phyloP scores from a whole-genome alignment of 164 flowering plant genomes.

The Cinnamomum chago region DNA sequence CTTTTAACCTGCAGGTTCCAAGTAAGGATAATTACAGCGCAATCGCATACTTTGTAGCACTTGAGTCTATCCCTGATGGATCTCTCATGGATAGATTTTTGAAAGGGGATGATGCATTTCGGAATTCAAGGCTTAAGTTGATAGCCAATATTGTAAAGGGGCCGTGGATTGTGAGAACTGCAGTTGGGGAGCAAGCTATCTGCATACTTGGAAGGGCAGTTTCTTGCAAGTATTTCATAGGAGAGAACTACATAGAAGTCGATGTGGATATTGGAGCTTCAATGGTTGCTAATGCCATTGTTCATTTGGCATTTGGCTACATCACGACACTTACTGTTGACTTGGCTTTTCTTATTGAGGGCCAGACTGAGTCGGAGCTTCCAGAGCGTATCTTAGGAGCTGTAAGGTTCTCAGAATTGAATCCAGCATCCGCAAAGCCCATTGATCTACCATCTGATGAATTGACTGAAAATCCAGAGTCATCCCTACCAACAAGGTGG shows the following conservation, averaged over 20 bases:
- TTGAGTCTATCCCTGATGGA: conserved; percentile 62
- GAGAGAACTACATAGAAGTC: conserved; percentile 63
- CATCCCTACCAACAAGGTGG: conserved; percentile 44
- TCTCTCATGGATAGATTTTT: conserved; percentile 61
- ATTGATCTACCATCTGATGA: conserved; percentile 26
- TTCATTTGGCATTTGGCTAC: conserved; percentile 89
- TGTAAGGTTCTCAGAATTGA: conserved; percentile 71
- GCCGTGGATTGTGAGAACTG: conserved; percentile 90
- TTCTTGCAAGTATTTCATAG: conserved; percentile 55
- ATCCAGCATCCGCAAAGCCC: conserved; percentile 58
- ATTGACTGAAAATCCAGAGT: conserved; percentile 27
- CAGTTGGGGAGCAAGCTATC: conserved; percentile 94
- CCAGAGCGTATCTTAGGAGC: conserved; percentile 86
- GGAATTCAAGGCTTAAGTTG: conserved; percentile 77
- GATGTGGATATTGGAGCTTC: conserved; percentile 61
- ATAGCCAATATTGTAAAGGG: conserved; percentile 91
- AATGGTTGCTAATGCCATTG: conserved; percentile 87
- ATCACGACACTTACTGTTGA: conserved; percentile 78
- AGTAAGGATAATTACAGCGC: conserved; percentile 78
- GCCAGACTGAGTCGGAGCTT: conserved; percentile 74
- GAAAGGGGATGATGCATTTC: conserved; percentile 70
- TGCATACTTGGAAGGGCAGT: conserved; percentile 85
- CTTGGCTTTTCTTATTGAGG: conserved; percentile 82
- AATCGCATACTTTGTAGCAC: conserved; percentile 62
- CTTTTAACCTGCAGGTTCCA: conserved; percentile 84